Evolutionary conservation across 2,329 filamentous ascomycete species (phyloP), one percentile per base, ranked within the genome.

Genomic region (Fusarium citri): DNA sequence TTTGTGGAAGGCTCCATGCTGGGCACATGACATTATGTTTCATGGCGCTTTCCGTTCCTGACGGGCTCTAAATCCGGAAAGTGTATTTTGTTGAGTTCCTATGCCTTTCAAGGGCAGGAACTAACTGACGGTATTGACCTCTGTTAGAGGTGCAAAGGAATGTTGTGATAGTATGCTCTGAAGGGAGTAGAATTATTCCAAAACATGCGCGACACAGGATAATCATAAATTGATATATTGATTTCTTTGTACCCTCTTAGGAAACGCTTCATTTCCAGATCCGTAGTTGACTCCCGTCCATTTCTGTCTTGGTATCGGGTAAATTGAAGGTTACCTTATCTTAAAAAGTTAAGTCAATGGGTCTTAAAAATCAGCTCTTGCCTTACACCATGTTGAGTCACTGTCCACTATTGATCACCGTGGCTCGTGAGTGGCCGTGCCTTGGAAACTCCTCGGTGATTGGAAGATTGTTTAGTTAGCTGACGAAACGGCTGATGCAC

Each of bases 401-500:
- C 41, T 43, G 30, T 64, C 26, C 46, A 49, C 50, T 16, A 16
- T 30, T 15, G 15, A 50, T 59, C 45, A 34, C 34, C 40, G 68
- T 68, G 69, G 64, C 71, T 66, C 62, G 68, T 70, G 63, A 47
- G 60, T 67, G 46, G 59, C 59, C 63, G 48, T 61, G 57, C 51
- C 37, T 28, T 41, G 31, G 40, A 48, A 49, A 45, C 59, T 48
- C 45, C 56, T 68, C 62, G 68, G 64, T 73, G 69, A 67, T 72
- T 60, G 49, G 49, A 25, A 41, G 31, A 51, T 28, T 20, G 31
- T 51, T 51, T 41, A 58, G 65, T 66, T 66, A 61, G 72, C 69
- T 75, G 73, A 73, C 73, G 72, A 74, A 75, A 74, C 68, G 68
- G 62, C 64, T 62, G 56, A 75, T 69, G 50, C 42, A 67, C 64